These are phyloP conservation scores for Sclerotinia spermophila DNA, from an alignment of 2,329 filamentous ascomycete species.

Conservation along the genomic window DNA sequence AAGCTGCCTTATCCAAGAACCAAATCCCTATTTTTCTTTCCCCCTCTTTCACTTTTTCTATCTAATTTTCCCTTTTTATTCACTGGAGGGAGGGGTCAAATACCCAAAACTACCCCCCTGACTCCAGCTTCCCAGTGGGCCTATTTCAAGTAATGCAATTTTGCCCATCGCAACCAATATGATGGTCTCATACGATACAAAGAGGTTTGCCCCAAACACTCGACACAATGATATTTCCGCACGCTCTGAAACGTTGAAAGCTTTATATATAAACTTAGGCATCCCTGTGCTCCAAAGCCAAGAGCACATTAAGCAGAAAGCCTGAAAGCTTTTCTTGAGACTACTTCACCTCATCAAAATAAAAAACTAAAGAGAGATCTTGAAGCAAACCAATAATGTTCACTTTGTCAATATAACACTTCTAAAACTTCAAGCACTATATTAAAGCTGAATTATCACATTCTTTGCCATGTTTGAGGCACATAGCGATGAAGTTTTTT, in stretches of 20 bases:
- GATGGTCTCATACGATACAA: not conserved
- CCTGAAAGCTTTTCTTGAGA: not conserved
- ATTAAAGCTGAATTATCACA: no score
- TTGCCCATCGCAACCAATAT: not conserved
- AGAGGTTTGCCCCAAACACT: not conserved
- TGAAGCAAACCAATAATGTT: no score
- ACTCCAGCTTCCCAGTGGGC: not conserved
- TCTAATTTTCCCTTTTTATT: not conserved
- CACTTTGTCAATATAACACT: not conserved
- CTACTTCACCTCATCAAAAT: not conserved
- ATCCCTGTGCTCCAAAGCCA: not conserved
- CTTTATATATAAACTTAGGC: not conserved
- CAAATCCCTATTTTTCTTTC: not conserved
- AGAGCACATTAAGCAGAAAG: not conserved
- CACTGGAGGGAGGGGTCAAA: not conserved
- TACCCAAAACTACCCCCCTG: no score
- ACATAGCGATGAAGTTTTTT: not conserved
- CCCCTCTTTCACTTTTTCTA: not conserved
- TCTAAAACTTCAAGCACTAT: not conserved
- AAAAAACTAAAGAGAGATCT: not conserved
- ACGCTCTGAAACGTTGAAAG: not conserved
- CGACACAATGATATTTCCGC: not conserved
- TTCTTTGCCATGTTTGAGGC: not conserved
- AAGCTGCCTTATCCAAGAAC: not conserved
- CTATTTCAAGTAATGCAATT: not conserved